A percentile compares a stretch with the other conserved stretches of the same genome.
Conservation (phyloP, 2,329 filamentous ascomycete species). For the Hypoxylon sp. region DNA sequence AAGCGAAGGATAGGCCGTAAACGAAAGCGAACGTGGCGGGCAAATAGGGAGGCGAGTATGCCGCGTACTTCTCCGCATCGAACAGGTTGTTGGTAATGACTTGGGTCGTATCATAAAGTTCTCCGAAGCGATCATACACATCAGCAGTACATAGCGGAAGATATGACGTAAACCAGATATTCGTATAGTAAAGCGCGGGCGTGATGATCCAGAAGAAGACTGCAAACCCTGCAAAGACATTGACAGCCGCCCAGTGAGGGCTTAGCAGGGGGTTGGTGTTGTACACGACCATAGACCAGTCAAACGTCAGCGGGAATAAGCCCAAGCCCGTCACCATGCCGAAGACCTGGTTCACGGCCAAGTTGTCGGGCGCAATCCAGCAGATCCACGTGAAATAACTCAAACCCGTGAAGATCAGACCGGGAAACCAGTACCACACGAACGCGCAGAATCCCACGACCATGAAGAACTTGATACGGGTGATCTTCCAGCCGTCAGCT, state of each 20-base stretch:
- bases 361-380: constrained; percentile 62
- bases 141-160: constrained; percentile 64
- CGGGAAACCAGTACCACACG: constrained; percentile 64
- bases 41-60: constrained; percentile 58
- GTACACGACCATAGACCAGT: constrained; percentile 55
- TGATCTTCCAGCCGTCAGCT: constrained; percentile 52
- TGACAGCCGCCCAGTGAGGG: constrained; percentile 60
- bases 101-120: constrained; percentile 60
- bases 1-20: constrained; percentile 48
- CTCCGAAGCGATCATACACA: constrained; percentile 65
- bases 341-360: constrained; percentile 60
- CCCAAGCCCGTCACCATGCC: constrained; percentile 60
- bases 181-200: constrained; percentile 60
- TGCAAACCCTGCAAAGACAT: constrained; percentile 57
- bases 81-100: constrained; percentile 61
- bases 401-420: constrained; percentile 59
- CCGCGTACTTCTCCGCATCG: constrained; percentile 60
- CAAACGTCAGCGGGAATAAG: constrained; percentile 57
- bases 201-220: constrained; percentile 62
- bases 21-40: constrained; percentile 46
- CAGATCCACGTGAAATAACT: constrained; percentile 61
- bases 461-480: constrained; percentile 51
- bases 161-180: constrained; percentile 64
- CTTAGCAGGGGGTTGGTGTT: constrained; percentile 56
- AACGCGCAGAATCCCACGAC: constrained; percentile 53